Conservation (phyloP, 2,329 filamentous ascomycete genomes). For the Phyllosticta capitalensis region DNA sequence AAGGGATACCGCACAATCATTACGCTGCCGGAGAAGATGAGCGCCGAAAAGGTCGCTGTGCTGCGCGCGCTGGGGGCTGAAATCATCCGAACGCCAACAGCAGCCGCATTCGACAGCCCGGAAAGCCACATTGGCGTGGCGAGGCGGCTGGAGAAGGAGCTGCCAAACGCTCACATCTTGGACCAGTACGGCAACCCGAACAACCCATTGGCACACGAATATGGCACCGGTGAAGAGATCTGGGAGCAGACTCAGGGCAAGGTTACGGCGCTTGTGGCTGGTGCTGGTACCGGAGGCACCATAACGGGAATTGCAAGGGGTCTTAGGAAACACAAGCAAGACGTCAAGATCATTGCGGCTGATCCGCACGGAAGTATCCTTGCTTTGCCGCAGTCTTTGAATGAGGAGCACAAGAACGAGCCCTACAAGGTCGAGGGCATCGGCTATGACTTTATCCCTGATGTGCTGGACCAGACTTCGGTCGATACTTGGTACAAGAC, state of each 20-base stretch:
- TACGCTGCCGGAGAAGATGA: slow-evolving; percentile 99
- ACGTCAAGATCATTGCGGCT: slow-evolving; percentile 82
- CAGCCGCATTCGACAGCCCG: slow-evolving; percentile 87
- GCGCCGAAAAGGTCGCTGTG: slow-evolving; percentile 92
- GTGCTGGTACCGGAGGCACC: slow-evolving; percentile 90
- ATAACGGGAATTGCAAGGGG: slow-evolving; percentile 83
- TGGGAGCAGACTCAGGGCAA: slow-evolving; percentile 83
- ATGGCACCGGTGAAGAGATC: slow-evolving; percentile 90
- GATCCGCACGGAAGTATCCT: slow-evolving; percentile 90
- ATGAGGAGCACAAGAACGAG: slow-evolving; percentile 70
- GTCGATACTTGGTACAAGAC: slow-evolving; percentile 99
- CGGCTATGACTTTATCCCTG: slow-evolving; percentile 95
- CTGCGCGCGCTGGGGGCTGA: slow-evolving; percentile 88
- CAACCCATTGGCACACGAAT: slow-evolving; percentile 89
- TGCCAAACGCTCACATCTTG: slow-evolving; percentile 92
- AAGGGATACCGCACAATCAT: slow-evolving; percentile 99
- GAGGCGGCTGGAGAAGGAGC: slow-evolving; percentile 79
- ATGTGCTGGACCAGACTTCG: slow-evolving; percentile 70
- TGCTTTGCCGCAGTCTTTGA: slow-evolving; percentile 69
- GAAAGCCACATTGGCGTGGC: slow-evolving; percentile 97
- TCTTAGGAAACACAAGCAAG: slow-evolving; percentile 73
- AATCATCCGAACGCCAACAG: slow-evolving; percentile 94
- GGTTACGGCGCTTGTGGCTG: slow-evolving; percentile 75
- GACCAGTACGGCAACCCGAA: slow-evolving; percentile 91
- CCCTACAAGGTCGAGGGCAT: slow-evolving; percentile 98